These are phyloP conservation scores for Pyricularia sp. DNA, from an alignment of 2,329 filamentous ascomycete genomes.

Conservation along the genomic window DNA sequence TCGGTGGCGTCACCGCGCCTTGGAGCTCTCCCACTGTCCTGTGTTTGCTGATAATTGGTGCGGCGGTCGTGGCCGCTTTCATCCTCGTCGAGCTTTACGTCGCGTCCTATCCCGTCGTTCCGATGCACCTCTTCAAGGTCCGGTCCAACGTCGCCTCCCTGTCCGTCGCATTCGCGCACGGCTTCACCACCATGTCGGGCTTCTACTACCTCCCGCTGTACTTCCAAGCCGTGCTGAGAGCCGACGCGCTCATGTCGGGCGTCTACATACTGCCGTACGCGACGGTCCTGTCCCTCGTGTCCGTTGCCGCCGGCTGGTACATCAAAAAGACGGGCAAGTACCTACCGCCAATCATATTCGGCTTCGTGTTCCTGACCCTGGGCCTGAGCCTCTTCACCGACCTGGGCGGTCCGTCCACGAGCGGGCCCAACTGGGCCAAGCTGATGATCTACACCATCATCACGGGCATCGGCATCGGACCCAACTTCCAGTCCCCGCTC, in stretches of 20 bases:
- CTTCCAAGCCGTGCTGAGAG: slow-evolving; percentile 54
- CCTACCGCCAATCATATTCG: slow-evolving; percentile 34
- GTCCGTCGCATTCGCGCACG: slow-evolving; percentile 56
- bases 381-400: slow-evolving; percentile 42
- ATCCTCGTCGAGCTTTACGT: slow-evolving; percentile 58
- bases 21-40: slow-evolving; percentile 66
- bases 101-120: slow-evolving; percentile 68
- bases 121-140: slow-evolving; percentile 54
- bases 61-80: slow-evolving; percentile 51
- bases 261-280: slow-evolving; percentile 51
- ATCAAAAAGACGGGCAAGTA: slow-evolving; percentile 25
- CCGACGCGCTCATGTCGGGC: slow-evolving; percentile 46
- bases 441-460: slow-evolving; percentile 40
- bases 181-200: slow-evolving; percentile 62
- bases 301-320: slow-evolving; percentile 21
- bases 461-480: slow-evolving; percentile 40
- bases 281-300: slow-evolving; percentile 25
- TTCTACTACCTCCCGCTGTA: slow-evolving; percentile 64
- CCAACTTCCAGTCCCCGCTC: slow-evolving; percentile 47
- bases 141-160: slow-evolving; percentile 54
- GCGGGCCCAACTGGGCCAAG: slow-evolving; percentile 28
- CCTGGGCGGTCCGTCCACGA: slow-evolving; percentile 31
- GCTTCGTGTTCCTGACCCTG: slow-evolving; percentile 36
- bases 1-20: slow-evolving; percentile 62
- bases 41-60: slow-evolving; percentile 64